phyloP scores from a whole-genome alignment of 1,139 yeast genomes.

The Citeromyces siamensis region DNA sequence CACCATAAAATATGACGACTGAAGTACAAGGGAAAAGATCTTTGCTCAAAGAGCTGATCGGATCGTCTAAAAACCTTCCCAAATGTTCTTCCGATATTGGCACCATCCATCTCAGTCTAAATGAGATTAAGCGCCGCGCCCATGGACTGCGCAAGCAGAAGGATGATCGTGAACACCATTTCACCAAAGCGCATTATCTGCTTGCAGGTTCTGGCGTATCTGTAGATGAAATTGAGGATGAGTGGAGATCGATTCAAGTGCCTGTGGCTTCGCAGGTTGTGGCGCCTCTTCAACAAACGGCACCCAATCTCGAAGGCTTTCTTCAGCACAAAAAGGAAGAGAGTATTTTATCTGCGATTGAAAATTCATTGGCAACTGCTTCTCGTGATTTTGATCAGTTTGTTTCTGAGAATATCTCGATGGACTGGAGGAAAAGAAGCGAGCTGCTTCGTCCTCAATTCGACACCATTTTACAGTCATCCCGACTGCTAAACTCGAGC shows the following conservation, averaged over 20 bases:
- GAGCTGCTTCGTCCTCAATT: slow-evolving; percentile 60
- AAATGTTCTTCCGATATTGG: slow-evolving; percentile 53
- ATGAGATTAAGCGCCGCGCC: slow-evolving; percentile 67
- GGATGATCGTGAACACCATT: slow-evolving; percentile 24
- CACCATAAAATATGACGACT: too few species aligned
- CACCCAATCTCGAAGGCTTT: slow-evolving; percentile 19
- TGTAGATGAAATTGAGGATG: slow-evolving; percentile 75
- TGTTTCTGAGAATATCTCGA: slow-evolving; percentile 56
- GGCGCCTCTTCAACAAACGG: background rate
- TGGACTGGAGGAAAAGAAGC: slow-evolving; percentile 78
- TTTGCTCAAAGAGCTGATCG: slow-evolving; percentile 49
- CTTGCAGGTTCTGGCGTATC: slow-evolving; percentile 85
- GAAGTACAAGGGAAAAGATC: slow-evolving; percentile 1
- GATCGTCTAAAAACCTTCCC: slow-evolving; percentile 62
- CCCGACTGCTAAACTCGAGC: background rate
- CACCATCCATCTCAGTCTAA: slow-evolving; percentile 60
- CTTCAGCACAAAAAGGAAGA: slow-evolving; percentile 72
- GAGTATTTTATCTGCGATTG: slow-evolving; percentile 72
- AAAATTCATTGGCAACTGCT: slow-evolving; percentile 62
- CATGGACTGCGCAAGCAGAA: slow-evolving; percentile 39
- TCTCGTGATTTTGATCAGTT: slow-evolving; percentile 75
- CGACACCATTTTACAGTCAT: slow-evolving; percentile 26
- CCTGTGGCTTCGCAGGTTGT: slow-evolving; percentile 6
- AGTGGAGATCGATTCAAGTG: slow-evolving; percentile 27
- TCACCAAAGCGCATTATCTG: slow-evolving; percentile 82